These are phyloP conservation scores for Hanseniaspora thailandica DNA, from an alignment of 805 yeast species.

Conservation along the genomic window DNA sequence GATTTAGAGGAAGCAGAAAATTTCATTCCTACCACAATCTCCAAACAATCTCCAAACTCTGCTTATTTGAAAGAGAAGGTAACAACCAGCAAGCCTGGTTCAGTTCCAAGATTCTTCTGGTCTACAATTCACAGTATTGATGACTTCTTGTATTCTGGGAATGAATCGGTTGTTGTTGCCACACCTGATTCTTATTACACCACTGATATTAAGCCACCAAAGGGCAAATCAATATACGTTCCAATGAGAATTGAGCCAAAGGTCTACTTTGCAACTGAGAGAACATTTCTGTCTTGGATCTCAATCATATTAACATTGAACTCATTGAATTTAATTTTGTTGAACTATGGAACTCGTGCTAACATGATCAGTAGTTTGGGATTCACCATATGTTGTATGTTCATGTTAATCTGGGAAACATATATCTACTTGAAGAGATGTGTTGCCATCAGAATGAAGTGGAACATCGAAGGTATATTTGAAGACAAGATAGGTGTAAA, in stretches of 20 bases:
- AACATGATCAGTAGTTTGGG: constrained; percentile 76
- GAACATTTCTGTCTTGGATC: constrained; percentile 88
- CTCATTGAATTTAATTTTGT: constrained; percentile 75
- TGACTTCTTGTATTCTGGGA: constrained; percentile 41
- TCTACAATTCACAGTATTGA: constrained; percentile 25
- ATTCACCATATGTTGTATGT: constrained; percentile 68
- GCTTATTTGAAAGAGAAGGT: constrained; percentile 24
- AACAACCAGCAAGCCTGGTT: constrained; percentile 16
- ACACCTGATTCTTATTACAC: constrained; percentile 48
- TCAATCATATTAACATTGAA: constrained; percentile 81
- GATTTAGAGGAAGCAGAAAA: constrained; percentile 62
- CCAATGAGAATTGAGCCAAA: constrained; percentile 97
- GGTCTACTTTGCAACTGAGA: constrained; percentile 96
- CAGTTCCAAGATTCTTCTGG: constrained; percentile 22
- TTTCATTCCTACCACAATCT: constrained; percentile 32
- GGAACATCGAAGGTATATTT: constrained; percentile 53
- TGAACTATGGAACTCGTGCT: constrained; percentile 69
- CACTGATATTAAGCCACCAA: constrained; percentile 55
- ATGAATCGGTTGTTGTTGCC: constrained; percentile 43
- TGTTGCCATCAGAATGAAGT: constrained; percentile 65
- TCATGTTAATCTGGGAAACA: constrained; percentile 61
- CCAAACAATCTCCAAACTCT: constrained; percentile 24
- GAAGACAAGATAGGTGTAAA: constrained; percentile 71
- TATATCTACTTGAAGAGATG: constrained; percentile 73
- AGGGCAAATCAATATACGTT: constrained; percentile 78